Conservation (phyloP, 495 filamentous ascomycete genomes). For the Daldinia concentrica region DNA sequence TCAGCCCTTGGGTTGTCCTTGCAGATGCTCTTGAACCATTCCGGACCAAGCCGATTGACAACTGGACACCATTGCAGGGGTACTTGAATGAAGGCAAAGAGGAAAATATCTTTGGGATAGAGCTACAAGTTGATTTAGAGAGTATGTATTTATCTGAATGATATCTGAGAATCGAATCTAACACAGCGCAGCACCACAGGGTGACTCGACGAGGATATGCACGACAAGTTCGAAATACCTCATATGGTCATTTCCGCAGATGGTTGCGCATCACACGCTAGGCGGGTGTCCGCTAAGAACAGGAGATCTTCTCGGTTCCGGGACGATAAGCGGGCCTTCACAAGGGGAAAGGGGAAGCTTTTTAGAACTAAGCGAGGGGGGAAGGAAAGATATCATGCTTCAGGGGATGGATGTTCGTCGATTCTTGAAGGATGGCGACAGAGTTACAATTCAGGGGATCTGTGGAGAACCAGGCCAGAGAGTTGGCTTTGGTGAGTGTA, state of each 20-base stretch:
- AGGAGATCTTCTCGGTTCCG: slow-evolving; percentile 87
- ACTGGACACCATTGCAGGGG: slow-evolving; percentile 68
- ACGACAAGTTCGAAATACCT: slow-evolving; percentile 74
- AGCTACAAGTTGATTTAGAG: slow-evolving; percentile 76
- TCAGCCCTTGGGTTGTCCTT: slow-evolving; percentile 89
- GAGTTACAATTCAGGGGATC: slow-evolving; percentile 72
- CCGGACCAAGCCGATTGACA: slow-evolving; percentile 64
- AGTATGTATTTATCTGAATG: slow-evolving; percentile 52
- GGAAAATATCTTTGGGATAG: slow-evolving; percentile 76
- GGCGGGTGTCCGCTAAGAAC: slow-evolving; percentile 83
- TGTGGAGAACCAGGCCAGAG: slow-evolving; percentile 64
- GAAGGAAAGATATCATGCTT: slow-evolving; percentile 72
- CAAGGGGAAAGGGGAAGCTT: slow-evolving; percentile 72
- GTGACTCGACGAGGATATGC: slow-evolving; percentile 70
- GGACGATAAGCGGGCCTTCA: slow-evolving; percentile 84
- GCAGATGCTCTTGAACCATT: slow-evolving; percentile 83
- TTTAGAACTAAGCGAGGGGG: slow-evolving; percentile 77
- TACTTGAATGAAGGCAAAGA: slow-evolving; percentile 74
- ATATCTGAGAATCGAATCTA: not conserved
- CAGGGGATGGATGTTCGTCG: slow-evolving; percentile 74
- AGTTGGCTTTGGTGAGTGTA: slow-evolving; percentile 80
- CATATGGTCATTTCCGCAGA: slow-evolving; percentile 92
- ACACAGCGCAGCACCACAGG: slow-evolving; percentile 60
- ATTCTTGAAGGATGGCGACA: slow-evolving; percentile 89
- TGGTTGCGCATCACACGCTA: slow-evolving; percentile 91